Evolutionary conservation across 2,329 filamentous ascomycete species (phyloP).

Genomic region (Aspergillus floridensis): DNA sequence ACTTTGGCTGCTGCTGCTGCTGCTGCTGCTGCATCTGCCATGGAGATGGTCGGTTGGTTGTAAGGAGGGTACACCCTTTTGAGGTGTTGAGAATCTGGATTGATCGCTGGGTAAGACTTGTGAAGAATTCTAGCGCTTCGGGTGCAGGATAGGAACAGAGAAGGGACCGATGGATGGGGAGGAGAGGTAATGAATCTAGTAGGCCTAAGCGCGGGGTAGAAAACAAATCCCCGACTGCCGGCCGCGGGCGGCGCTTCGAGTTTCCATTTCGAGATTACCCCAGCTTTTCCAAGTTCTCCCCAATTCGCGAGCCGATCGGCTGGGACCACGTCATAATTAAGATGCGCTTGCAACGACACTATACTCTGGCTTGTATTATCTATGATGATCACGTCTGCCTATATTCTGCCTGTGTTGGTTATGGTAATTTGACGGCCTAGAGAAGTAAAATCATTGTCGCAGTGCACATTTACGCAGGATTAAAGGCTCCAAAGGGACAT

Average conservation of each 20-base stretch:
- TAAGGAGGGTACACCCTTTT: background rate
- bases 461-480: too few species aligned
- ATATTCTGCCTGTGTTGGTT: too few species aligned
- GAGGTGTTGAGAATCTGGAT: too few species aligned
- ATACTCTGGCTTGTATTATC: too few species aligned
- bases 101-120: background rate
- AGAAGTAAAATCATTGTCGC: too few species aligned
- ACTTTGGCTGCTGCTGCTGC: background rate
- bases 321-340: too few species aligned
- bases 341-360: too few species aligned
- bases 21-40: background rate
- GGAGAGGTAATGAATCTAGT: background rate
- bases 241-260: constrained; percentile 3
- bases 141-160: background rate
- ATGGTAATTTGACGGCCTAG: too few species aligned
- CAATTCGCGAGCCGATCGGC: too few species aligned
- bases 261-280: constrained; percentile 7
- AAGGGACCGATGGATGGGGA: background rate
- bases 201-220: background rate
- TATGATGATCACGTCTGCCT: too few species aligned
- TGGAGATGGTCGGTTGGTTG: background rate
- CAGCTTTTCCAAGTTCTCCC: background rate
- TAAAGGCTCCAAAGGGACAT: too few species aligned
- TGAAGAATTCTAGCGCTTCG: background rate
- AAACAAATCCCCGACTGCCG: too few species aligned